Conservation (phyloP, 2,329 filamentous ascomycete species). For the Ilyonectria destructans region DNA sequence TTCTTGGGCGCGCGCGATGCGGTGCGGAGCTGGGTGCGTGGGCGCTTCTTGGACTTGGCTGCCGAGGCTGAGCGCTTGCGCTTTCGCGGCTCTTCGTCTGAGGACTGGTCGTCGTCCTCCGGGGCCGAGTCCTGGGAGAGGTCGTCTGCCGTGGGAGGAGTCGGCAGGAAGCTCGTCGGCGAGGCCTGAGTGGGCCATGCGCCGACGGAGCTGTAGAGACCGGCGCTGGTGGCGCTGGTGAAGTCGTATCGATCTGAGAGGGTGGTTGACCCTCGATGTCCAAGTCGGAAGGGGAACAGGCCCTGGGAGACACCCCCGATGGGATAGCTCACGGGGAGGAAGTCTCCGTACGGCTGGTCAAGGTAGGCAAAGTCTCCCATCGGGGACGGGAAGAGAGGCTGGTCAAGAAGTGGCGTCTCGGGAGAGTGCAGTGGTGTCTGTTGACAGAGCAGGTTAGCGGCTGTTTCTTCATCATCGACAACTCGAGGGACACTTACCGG, state of each 20-base stretch:
- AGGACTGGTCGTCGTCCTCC: slow-evolving; percentile 23
- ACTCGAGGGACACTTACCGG: slow-evolving; percentile 34
- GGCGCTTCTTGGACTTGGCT: slow-evolving; percentile 34
- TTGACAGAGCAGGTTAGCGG: slow-evolving; percentile 7
- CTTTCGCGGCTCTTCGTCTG: slow-evolving; percentile 36
- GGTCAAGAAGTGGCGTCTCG: slow-evolving; percentile 45
- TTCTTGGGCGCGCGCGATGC: slow-evolving; percentile 48
- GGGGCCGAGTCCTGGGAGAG: slow-evolving; percentile 40
- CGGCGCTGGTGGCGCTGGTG: slow-evolving; percentile 29
- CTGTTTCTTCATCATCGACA: not conserved
- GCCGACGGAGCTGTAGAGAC: slow-evolving; percentile 35
- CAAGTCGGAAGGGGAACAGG: slow-evolving; percentile 38
- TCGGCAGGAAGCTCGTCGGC: slow-evolving; percentile 45
- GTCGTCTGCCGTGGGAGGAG: slow-evolving; percentile 46
- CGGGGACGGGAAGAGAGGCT: slow-evolving; percentile 45
- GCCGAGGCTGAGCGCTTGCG: slow-evolving; percentile 36
- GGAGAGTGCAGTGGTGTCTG: slow-evolving; percentile 45
- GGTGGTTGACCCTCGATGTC: slow-evolving; percentile 38
- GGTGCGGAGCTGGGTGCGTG: slow-evolving; percentile 45
- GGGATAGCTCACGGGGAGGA: slow-evolving; percentile 39
- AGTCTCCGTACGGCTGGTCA: slow-evolving; percentile 44
- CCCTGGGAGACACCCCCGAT: slow-evolving; percentile 38
- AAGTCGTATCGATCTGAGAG: slow-evolving; percentile 45
- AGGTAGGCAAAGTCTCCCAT: slow-evolving; percentile 46
- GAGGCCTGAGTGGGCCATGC: slow-evolving; percentile 47